Percentiles rank a stretch among this genome's conserved stretches.
These are phyloP conservation scores for Arctium minus DNA, from an alignment of 129 eudicot species.

Conservation along the genomic window DNA sequence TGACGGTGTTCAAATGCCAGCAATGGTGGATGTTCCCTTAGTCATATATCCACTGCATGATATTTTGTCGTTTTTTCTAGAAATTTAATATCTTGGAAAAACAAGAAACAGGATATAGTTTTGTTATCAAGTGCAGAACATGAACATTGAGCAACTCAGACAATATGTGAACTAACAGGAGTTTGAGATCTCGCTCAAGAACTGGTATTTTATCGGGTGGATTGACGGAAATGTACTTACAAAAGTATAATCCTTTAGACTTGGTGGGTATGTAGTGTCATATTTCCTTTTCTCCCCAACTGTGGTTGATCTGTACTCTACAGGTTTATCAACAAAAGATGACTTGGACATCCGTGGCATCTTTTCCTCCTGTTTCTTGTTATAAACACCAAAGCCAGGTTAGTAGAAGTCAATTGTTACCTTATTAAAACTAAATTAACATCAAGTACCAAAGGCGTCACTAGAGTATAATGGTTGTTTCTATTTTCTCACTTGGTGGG, in stretches of 20 bases:
- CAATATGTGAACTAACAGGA: not conserved
- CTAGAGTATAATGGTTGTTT: no score
- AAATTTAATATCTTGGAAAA: not conserved
- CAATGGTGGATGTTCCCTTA: not conserved
- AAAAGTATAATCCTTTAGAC: not conserved
- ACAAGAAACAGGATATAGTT: not conserved
- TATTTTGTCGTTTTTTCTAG: not conserved
- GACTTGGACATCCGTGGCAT: not conserved
- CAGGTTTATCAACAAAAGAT: not conserved
- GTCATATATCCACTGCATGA: not conserved
- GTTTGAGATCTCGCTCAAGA: not conserved
- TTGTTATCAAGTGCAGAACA: no score
- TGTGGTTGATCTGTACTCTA: not conserved
- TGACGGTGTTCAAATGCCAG: not conserved
- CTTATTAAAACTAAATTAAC: no score
- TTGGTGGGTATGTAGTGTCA: not conserved
- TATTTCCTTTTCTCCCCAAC: not conserved
- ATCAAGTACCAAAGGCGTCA: no score
- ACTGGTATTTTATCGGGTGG: not conserved
- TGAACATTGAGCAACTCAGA: no score
- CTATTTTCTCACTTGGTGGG: not conserved
- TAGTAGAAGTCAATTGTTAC: not conserved
- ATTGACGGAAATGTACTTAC: not conserved
- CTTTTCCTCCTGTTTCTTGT: not conserved
- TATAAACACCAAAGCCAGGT: constrained; percentile 29